Base-by-base conservation (phyloP, 768 basidiomycete genomes). In the Dentipellis fragilis region DNA sequence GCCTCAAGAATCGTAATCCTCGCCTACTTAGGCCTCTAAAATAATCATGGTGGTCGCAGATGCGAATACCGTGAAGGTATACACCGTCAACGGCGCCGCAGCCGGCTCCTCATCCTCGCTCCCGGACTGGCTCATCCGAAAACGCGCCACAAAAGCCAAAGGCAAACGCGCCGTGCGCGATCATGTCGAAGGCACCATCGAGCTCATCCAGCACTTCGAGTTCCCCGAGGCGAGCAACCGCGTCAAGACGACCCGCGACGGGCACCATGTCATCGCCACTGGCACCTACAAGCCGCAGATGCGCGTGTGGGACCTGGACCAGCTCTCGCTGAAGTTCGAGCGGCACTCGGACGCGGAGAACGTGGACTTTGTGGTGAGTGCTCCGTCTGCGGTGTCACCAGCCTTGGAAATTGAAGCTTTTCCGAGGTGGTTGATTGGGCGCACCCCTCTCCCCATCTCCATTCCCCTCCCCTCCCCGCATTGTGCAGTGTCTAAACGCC, bases 271-370 rank as follows among this genome's bases (percentile, higher is more conserved):
- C 10, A 80, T 98, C 55, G 95, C 93, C 0, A 98, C 95, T 21
- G 96, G 96, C 22, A 90, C 88, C 3, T 99, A 99, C 73, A 99
- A 99, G 69, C 96, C 96, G 2, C 92, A 96, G 67, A 92, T 98
- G 69, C 80, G 89, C 56, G 91, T 95, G 4, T 99, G 89, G 85
- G 96, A 98, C 69, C 71, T 99, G 39, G 86, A 91, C 67, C 87
- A 95, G 64, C 79, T 99, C 35, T 84, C 92, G 5, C 76, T 89
- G 55, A 98, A 99, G 69, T 97, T 95, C 67, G 95, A 97, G 73
- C 78, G 96, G 38, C 95, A 97, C 64, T 85, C 93, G 2, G 93
- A 99, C 66, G 82, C 87, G 11, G 95, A 98, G 75, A 99, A 98
- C 68, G 87, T 99, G 61, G 96, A 99, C 68, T 99, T 99, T 72